Percentiles rank a stretch among this genome's conserved stretches.
Evolutionary conservation across 148 eudicot species (phyloP).

Genomic region (Dianthus caryophyllus): DNA sequence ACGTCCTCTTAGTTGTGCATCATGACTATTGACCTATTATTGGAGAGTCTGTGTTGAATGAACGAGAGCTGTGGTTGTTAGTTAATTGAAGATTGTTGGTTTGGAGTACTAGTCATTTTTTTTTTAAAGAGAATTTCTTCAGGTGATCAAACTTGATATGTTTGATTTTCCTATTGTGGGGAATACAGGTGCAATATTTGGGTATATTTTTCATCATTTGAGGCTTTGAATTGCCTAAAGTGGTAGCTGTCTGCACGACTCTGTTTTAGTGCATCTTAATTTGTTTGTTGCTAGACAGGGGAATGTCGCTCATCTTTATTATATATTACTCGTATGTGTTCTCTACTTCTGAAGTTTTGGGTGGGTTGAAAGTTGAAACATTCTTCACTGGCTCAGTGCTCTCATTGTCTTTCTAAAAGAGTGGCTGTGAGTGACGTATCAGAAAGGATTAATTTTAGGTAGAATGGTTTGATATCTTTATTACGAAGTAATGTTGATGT

Average conservation of each 20-base stretch:
- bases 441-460: background rate
- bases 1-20: background rate
- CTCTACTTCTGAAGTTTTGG: background rate
- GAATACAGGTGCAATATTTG: background rate
- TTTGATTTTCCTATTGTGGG: background rate
- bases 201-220: background rate
- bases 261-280: background rate
- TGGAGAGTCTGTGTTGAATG: background rate
- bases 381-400: background rate
- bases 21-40: background rate
- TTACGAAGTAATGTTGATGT: conserved; percentile 5
- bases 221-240: background rate
- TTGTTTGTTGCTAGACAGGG: background rate
- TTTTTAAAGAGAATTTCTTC: background rate
- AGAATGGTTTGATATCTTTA: background rate
- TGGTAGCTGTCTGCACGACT: background rate
- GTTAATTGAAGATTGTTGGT: background rate
- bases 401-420: background rate
- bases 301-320: background rate
- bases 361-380: conserved; percentile 6
- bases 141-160: background rate
- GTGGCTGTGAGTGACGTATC: background rate
- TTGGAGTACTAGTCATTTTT: background rate
- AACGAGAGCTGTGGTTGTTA: background rate
- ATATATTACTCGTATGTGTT: background rate